Conservation (phyloP, 345 rosid genomes). For the Raphanus sativus region DNA sequence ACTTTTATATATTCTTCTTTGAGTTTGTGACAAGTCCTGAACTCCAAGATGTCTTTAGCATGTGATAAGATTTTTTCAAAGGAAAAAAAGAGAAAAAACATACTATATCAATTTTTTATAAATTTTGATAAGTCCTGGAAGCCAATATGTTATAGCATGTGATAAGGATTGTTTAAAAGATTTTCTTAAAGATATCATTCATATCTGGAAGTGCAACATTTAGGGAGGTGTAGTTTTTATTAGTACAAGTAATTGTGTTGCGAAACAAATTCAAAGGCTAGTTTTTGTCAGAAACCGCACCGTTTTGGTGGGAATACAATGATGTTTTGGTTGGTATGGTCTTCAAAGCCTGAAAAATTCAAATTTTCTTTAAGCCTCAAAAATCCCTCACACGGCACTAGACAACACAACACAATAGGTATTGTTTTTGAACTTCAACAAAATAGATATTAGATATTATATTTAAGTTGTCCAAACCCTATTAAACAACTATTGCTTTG, state of each 20-base stretch:
- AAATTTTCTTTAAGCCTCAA: too few relatives aligned
- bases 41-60: background rate
- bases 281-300: background rate
- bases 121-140: conserved; percentile 35
- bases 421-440: too few relatives aligned
- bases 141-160: background rate
- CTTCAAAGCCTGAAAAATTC: conserved; percentile 57
- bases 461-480: too few relatives aligned
- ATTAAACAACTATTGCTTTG: too few relatives aligned
- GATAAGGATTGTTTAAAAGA: background rate
- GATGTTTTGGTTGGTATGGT: conserved; percentile 7
- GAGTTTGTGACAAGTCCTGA: conserved; percentile 41
- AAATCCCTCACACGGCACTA: too few relatives aligned
- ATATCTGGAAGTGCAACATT: background rate
- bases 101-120: background rate
- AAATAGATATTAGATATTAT: too few relatives aligned
- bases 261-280: background rate
- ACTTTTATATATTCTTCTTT: conserved; percentile 74
- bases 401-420: too few relatives aligned
- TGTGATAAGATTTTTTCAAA: background rate
- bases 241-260: background rate
- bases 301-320: background rate
- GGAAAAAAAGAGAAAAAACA: too few relatives aligned
- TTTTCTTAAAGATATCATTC: background rate
- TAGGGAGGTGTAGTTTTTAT: background rate